Evolutionary conservation across 78 protist species (phyloP).

Genomic region (Tieghemostelium lacteum): DNA sequence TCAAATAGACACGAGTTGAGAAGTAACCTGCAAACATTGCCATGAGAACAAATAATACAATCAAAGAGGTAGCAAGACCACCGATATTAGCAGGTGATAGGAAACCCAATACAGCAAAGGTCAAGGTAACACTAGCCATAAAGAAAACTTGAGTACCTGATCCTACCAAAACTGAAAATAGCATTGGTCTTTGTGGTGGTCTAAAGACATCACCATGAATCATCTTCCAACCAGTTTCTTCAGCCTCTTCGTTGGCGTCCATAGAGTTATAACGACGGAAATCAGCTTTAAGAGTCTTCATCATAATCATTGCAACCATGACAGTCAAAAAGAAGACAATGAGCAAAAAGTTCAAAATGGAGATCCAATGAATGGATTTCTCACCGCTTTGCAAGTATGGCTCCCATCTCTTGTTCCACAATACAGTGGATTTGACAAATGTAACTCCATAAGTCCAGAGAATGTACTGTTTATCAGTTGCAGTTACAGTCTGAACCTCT

Average conservation of each 20-base stretch:
- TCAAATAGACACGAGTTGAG: slow-evolving; percentile 89
- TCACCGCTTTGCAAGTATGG: slow-evolving; percentile 87
- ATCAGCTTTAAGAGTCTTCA: slow-evolving; percentile 93
- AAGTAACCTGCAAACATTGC: slow-evolving; percentile 93
- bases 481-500: not conserved
- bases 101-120: slow-evolving; percentile 96
- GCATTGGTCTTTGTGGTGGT: slow-evolving; percentile 88
- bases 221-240: slow-evolving; percentile 99
- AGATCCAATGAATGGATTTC: slow-evolving; percentile 95
- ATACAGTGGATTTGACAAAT: slow-evolving; percentile 71
- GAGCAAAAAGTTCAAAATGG: slow-evolving; percentile 95
- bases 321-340: slow-evolving; percentile 95
- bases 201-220: slow-evolving; percentile 98
- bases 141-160: slow-evolving; percentile 92
- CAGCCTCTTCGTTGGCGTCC: slow-evolving; percentile 79
- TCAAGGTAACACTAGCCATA: slow-evolving; percentile 89
- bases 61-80: slow-evolving; percentile 86
- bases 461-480: slow-evolving; percentile 22
- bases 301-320: slow-evolving; percentile 97
- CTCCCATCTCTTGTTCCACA: slow-evolving; percentile 98
- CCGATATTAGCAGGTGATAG: slow-evolving; percentile 98
- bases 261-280: slow-evolving; percentile 82
- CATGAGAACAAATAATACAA: slow-evolving; percentile 94
- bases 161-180: slow-evolving; percentile 91
- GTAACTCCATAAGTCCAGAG: slow-evolving; percentile 89